Evolutionary conservation across 352 stramenopile species (phyloP), one percentile per base, ranked within the genome.

Genomic region (Globisporangium nodosum): DNA sequence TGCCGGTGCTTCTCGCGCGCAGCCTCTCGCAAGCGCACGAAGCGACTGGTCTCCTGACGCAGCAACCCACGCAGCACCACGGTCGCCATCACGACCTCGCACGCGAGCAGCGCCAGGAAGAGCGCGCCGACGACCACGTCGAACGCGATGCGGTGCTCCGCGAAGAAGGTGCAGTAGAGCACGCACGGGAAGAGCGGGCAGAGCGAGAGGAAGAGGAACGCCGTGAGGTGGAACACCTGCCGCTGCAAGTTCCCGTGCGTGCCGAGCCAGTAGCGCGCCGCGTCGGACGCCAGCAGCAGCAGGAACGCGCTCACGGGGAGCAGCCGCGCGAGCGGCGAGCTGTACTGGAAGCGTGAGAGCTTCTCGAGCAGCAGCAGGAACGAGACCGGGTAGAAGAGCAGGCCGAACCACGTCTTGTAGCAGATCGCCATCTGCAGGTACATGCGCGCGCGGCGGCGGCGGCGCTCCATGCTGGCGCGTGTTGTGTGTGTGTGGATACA

Each of bases 131-230:
- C 69, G 48, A 78, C 65, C 18, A 52, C 24, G 56, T 90, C 78
- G 46, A 88, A 90, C 1, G 53, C 48, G 48, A 88, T 57, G 18
- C 67, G 65, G 51, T 85, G 66, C 52, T 86, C 72, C 5, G 74
- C 70, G 12, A 85, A 71, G 49, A 82, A 87, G 53, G 53, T 73
- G 35, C 74, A 62, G 54, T 79, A 90, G 12, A 85, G 48, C 37
- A 88, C 63, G 46, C 70, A 74, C 39, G 81, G 81, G 2, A 84
- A 52, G 49, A 84, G 49, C 5, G 78, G 81, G 45, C 81, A 90
- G 37, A 80, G 58, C 18, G 80, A 81, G 46, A 90, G 58, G 56
- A 90, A 85, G 56, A 88, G 68, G 50, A 88, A 90, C 21, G 73
- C 77, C 15, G 77, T 82, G 51, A 90, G 64, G 13, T 81, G 72